Base-by-base conservation (phyloP, 2,329 filamentous ascomycete genomes). In the Xenoacremonium recifei region DNA sequence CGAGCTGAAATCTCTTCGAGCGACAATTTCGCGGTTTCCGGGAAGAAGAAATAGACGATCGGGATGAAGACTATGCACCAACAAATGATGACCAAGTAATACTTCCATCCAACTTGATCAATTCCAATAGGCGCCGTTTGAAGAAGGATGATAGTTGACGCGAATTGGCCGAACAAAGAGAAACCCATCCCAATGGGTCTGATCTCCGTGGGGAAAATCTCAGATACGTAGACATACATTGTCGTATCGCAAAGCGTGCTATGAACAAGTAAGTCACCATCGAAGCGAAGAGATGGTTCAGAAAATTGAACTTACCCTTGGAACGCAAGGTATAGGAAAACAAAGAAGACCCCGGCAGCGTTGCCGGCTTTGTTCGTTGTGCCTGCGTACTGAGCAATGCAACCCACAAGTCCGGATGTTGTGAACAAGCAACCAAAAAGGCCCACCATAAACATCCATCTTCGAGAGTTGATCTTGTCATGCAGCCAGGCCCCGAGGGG, bases 161-260 rank as follows among this genome's bases (percentile, higher is more conserved):
- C 66, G 45, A 73, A 74, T 44, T 74, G 71, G 4, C 72, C 73
- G 39, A 76, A 75, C 2, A 77, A 47, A 0, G 69, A 73, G 54
- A 75, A 73, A 1, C 70, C 73, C 63, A 76, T 75, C 7, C 73
- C 73, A 21, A 75, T 76, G 0, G 72, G 66, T 3, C 74, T 65
- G 20, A 76, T 72, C 39, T 75, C 70, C 0, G 71, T 75, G 0
- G 71, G 64, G 35, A 66, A 67, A 25, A 68, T 66, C 46, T 68
- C 66, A 0, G 63, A 64, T 0, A 66, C 54, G 38, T 67, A 68
- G 12, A 61, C 50, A 43, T 68, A 69, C 63, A 68, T 68, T 12
- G 66, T 68, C 0, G 66, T 67, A 40, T 68, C 63, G 12, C 63
- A 68, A 15, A 62, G 55, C 0, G 66, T 68, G 7, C 67, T 70